Evolutionary conservation across 1,139 yeast species (phyloP), one percentile per base, ranked within the genome.

Genomic region (Trichomonascaceae sp.): DNA sequence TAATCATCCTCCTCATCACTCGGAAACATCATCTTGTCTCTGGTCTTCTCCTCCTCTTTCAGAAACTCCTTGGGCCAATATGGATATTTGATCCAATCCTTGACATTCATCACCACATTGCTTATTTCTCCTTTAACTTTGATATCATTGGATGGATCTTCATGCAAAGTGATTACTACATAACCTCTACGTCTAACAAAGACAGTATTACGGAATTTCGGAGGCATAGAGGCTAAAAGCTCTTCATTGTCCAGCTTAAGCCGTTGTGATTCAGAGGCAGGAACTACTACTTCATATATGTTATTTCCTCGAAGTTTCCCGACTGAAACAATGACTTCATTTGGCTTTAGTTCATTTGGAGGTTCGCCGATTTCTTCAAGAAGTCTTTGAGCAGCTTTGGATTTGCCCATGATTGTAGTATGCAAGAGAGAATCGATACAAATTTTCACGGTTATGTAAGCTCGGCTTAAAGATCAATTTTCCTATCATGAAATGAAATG

Each of bases 161-260:
- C 61, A 47, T 60, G 64, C 47, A 66, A 49, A 43, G 64, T 65
- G 4, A 69, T 62, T 7, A 72, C 62, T 2, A 69, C 73, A 45
- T 60, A 61, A 12, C 76, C 75, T 13, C 74, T 74, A 3, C 76
- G 64, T 49, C 67, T 66, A 30, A 72, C 68, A 58, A 71, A 70
- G 48, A 69, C 62, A 41, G 71, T 67, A 58, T 70, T 71, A 22
- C 74, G 61, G 54, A 72, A 69, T 57, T 64, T 64, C 22, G 72
- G 70, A 12, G 73, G 72, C 66, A 72, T 63, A 32, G 65, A 63
- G 1, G 70, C 74, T 12, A 65, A 60, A n/a, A 61, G 49, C 13
- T 53, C 52, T 8, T 36, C 32, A 15, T 27, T 45, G 27, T 44
- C 45, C 22, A 27, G n/a, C 13, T 18, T 5, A 8, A 27, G 20